Base-by-base conservation (phyloP, 495 filamentous ascomycete genomes). In the Entonaema liquescens region DNA sequence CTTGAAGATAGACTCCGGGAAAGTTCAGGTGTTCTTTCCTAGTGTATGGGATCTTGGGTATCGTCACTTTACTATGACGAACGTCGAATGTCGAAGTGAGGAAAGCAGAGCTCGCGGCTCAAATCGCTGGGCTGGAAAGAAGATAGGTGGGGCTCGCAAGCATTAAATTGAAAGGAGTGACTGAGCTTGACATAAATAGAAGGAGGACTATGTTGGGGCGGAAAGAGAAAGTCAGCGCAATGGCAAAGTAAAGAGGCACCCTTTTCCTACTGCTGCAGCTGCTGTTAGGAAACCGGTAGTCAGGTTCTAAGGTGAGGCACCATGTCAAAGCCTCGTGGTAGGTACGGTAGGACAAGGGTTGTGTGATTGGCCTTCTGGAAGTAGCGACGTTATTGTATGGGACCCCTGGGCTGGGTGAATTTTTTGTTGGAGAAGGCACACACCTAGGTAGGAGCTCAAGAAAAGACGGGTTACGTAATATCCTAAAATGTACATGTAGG, bases 151-250 rank as follows among this genome's bases (percentile, higher is more conserved):
- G 13, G 26, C 50, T 26, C 5, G 5, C 13, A 42, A 40, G n/a
- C n/a, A n/a, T 19, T 42, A n/a, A n/a, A n/a, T 25, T 65, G 33
- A 59, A 74, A 74, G 36, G 66, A 68, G 54, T 44, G 72, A 61
- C 71, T 73, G 62, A 66, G 66, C 21, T 70, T 59, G 38, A 53
- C 52, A 54, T 58, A 31, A 56, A 35, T 33, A 44, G 33, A 12
- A 56, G 15, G n/a, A 36, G 17, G 5, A 57, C 25, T 26, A 53
- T 2, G 25, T 26, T 17, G 26, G 21, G 54, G 19, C 54, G 47
- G 49, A 26, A 42, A 61, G 57, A 26, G 49, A 61, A 33, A 57
- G 59, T 49, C 50, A 15, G 52, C 40, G 49, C 36, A 19, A 19
- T 17, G 17, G 57, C 44, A 59, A 60, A 56, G 52, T 17, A 31